Evolutionary conservation across 2,329 filamentous ascomycete species (phyloP), one percentile per base, ranked within the genome.

Genomic region (Acrocalymma vagum): DNA sequence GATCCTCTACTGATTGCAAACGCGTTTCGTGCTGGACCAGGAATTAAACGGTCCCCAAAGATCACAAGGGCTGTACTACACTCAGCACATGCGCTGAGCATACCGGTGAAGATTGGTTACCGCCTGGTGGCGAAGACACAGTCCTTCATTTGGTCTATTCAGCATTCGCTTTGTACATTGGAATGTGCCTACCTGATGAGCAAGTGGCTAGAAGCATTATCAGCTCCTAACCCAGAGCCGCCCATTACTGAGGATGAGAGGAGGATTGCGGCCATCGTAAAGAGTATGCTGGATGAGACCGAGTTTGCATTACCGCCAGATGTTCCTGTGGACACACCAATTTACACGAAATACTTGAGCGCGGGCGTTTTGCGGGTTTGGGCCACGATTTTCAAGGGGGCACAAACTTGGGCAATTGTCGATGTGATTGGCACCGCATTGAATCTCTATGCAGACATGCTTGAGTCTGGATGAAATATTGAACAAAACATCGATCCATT

Each of bases 21-120:
- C 24, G 79, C 82, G 1, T 78, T 88, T 47, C 77, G 77, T 38
- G 76, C 79, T 31, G 80, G 81, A 13, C 82, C 83, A 1, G 71
- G 80, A 17, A 75, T 86, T 9, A 74, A 80, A 14, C 77, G 85
- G 35, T 84, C 79, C 37, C 71, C 78, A 14, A 79, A 81, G 21
- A 75, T 87, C 16, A 83, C 81, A 22, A 74, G 83, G 29, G 85
- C 85, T 1, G 79, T 88, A 0, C 78, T 86, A 18, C 85, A 88
- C 55, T 82, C 84, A 1, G 81, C 85, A 18, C 85, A 88, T 58
- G 84, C 85, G 0, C 70, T 89, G 23, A 85, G 83, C 3, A 83
- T 87, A 72, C 72, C 85, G 16, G 81, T 86, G 43, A 85, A 84
- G 52, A 70, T 72, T 34, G 70, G 70, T 9, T 67, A 71, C 41